These are phyloP conservation scores for Cantharellus anzutake DNA, from an alignment of 768 basidiomycete genomes.

Conservation along the genomic window DNA sequence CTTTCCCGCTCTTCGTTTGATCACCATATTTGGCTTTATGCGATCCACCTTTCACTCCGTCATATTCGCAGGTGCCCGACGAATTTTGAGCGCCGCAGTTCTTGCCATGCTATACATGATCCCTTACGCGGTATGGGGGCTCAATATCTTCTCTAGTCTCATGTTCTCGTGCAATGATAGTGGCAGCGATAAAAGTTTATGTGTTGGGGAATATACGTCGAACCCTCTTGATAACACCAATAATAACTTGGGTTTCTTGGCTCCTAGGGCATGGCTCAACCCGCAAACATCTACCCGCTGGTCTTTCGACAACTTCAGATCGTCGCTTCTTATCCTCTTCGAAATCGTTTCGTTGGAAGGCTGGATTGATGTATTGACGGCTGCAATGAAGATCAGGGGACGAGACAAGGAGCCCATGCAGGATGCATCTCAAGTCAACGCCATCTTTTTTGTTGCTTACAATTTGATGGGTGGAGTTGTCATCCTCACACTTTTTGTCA, in stretches of 20 bases:
- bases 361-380: constrained; percentile 85
- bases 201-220: constrained; percentile 48
- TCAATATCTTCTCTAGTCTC: constrained; percentile 76
- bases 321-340: constrained; percentile 77
- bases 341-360: constrained; percentile 94
- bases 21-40: constrained; percentile 77
- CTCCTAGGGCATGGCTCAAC: constrained; percentile 78
- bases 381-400: constrained; percentile 62
- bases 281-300: constrained; percentile 69
- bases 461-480: constrained; percentile 82
- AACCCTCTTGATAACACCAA: constrained; percentile 36
- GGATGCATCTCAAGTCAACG: constrained; percentile 63
- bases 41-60: constrained; percentile 71
- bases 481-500: constrained; percentile 78
- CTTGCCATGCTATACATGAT: constrained; percentile 85
- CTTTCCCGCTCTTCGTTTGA: constrained; percentile 68
- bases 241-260: constrained; percentile 37
- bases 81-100: constrained; percentile 77
- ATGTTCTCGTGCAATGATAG: constrained; percentile 74
- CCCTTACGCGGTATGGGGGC: constrained; percentile 83
- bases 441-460: constrained; percentile 81
- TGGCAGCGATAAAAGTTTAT: constrained; percentile 33
- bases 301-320: constrained; percentile 73
- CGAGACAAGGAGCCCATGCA: constrained; percentile 44
- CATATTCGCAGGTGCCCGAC: constrained; percentile 65